Conservation (phyloP, 306 rosid genomes). For the Gastrolobium villosum region DNA sequence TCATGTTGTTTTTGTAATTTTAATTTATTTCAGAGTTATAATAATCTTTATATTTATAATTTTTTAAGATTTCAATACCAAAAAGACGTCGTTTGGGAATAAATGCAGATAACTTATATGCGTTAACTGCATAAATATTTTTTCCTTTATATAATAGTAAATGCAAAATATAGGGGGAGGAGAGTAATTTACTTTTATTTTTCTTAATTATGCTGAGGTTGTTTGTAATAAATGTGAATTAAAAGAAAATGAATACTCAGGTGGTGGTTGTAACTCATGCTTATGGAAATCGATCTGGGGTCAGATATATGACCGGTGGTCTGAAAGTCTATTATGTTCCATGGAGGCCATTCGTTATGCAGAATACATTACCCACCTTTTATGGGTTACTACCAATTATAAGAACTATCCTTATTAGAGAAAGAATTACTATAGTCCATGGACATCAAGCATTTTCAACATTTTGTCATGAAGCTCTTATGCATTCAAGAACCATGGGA, state of each 20-base stretch:
- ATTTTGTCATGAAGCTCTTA: slow-evolving; percentile 88
- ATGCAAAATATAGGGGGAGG: neutral
- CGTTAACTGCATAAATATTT: too few species aligned
- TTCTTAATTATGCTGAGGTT: slow-evolving; percentile 19
- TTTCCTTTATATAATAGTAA: slow-evolving; percentile 25
- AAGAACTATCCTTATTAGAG: slow-evolving; percentile 87
- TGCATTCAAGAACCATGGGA: slow-evolving; percentile 94
- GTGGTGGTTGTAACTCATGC: slow-evolving; percentile 97
- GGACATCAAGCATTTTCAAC: slow-evolving; percentile 98
- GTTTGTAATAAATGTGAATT: slow-evolving; percentile 34
- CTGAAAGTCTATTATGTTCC: slow-evolving; percentile 92
- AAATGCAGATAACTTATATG: too few species aligned
- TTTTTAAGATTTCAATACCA: too few species aligned
- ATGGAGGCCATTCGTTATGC: slow-evolving; percentile 89
- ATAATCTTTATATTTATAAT: too few species aligned
- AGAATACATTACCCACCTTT: slow-evolving; percentile 84
- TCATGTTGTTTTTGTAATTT: too few species aligned
- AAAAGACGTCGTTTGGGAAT: too few species aligned
- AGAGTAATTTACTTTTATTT: neutral
- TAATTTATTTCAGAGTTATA: too few species aligned
- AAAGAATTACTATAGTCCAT: slow-evolving; percentile 80
- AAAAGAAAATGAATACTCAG: slow-evolving; percentile 53
- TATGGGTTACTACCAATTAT: slow-evolving; percentile 82
- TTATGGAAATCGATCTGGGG: slow-evolving; percentile 89
- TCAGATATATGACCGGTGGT: slow-evolving; percentile 90